Evolutionary conservation across 1,139 yeast species (phyloP).

Genomic region (Lizanozyma gosingica): DNA sequence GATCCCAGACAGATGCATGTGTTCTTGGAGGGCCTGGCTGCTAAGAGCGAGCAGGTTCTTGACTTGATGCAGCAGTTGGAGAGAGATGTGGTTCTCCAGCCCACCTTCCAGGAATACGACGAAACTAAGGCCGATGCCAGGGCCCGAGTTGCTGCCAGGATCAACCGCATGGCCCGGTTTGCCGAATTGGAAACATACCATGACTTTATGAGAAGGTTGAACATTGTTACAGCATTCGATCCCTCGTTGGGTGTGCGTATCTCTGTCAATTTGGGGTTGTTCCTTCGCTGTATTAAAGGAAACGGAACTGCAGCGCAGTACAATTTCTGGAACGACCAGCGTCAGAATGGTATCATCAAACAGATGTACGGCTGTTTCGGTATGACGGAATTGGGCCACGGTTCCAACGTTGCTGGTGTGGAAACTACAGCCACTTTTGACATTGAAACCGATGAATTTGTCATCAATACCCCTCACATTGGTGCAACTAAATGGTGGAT

Average conservation of each 20-base stretch:
- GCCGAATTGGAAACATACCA: constrained; percentile 18
- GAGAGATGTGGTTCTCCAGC: constrained; percentile 33
- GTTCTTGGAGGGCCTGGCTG: constrained; percentile 31
- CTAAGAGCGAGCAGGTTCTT: constrained; percentile 20
- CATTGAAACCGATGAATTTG: constrained; percentile 19
- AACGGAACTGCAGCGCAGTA: constrained; percentile 22
- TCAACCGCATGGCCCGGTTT: constrained; percentile 20
- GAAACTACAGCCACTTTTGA: constrained; percentile 28
- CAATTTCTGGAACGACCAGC: constrained; percentile 20
- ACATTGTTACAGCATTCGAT: constrained; percentile 18
- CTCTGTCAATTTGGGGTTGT: constrained; percentile 23
- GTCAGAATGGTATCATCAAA: constrained; percentile 16
- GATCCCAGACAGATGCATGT: constrained; percentile 29
- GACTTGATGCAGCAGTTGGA: constrained; percentile 30
- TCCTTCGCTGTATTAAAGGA: constrained; percentile 22
- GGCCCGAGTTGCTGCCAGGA: constrained; percentile 25
- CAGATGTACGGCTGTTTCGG: constrained; percentile 25
- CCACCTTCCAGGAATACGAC: constrained; percentile 28
- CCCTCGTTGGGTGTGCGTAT: constrained; percentile 22
- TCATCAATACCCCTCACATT: constrained; percentile 25
- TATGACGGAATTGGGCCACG: constrained; percentile 29
- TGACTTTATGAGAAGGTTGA: constrained; percentile 20
- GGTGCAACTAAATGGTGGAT: constrained; percentile 33
- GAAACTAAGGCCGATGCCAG: constrained; percentile 27
- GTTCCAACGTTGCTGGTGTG: constrained; percentile 25